Evolutionary conservation across 2,329 filamentous ascomycete species (phyloP).

Genomic region (Cyanodermella asteris): DNA sequence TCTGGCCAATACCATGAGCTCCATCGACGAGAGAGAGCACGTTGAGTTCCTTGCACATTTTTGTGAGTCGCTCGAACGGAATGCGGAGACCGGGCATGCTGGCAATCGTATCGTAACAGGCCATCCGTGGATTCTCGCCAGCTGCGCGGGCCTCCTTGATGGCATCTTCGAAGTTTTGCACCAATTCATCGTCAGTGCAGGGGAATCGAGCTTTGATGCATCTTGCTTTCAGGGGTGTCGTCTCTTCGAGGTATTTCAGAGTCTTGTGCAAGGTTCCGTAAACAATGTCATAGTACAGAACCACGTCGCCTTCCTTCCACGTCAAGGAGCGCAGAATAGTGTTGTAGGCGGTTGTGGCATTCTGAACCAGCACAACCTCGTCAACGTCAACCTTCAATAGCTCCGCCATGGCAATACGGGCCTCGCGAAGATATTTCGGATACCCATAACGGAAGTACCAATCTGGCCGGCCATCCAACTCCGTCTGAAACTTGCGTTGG

Average conservation of each 20-base stretch:
- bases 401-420: conserved; percentile 40
- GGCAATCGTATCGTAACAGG: conserved; percentile 60
- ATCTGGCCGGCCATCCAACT: conserved; percentile 48
- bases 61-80: conserved; percentile 49
- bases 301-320: conserved; percentile 50
- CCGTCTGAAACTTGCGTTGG: conserved; percentile 42
- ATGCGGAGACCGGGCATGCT: conserved; percentile 59
- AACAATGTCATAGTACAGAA: conserved; percentile 57
- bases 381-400: conserved; percentile 43
- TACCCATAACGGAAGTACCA: conserved; percentile 51
- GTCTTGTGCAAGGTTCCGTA: conserved; percentile 62
- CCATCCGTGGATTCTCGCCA: conserved; percentile 43
- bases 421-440: conserved; percentile 38
- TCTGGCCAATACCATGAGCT: conserved; percentile 66
- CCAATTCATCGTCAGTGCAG: conserved; percentile 43
- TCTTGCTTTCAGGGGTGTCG: conserved; percentile 25
- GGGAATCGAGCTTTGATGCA: conserved; percentile 47
- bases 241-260: conserved; percentile 51
- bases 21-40: conserved; percentile 61
- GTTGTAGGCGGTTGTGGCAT: conserved; percentile 61
- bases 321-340: conserved; percentile 54
- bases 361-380: conserved; percentile 55
- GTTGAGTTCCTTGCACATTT: conserved; percentile 41
- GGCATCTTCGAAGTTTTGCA: conserved; percentile 36
- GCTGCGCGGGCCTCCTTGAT: conserved; percentile 29